Evolutionary conservation across 1,139 yeast genomes (phyloP).

Genomic region (Kluyveromyces marxianus): DNA sequence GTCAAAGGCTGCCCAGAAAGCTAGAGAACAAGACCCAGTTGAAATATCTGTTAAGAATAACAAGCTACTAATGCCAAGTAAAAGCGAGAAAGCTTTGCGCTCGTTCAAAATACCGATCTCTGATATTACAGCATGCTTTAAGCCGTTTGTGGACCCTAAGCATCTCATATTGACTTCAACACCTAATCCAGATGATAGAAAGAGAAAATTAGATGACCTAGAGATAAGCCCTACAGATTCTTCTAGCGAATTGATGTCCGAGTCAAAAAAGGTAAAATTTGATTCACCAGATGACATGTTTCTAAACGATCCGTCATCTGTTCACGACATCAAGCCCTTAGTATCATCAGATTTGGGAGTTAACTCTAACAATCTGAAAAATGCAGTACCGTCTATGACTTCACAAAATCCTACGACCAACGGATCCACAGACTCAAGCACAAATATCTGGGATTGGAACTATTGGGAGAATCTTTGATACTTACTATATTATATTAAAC

Average conservation of each 20-base stretch:
- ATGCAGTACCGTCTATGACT: neutral
- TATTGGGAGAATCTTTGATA: conserved; percentile 20
- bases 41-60: conserved; percentile 19
- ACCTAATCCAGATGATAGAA: conserved; percentile 12
- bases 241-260: conserved; percentile 24
- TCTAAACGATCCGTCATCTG: conserved; percentile 12
- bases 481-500: neutral
- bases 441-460: conserved; percentile 29
- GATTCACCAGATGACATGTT: conserved; percentile 31
- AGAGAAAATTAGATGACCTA: conserved; percentile 24
- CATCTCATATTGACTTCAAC: conserved; percentile 11
- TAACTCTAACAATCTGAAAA: neutral
- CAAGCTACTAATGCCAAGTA: conserved; percentile 26
- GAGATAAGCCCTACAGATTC: conserved; percentile 26
- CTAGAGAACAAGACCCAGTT: conserved; percentile 28
- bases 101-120: conserved; percentile 12
- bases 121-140: conserved; percentile 18
- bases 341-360: conserved; percentile 4
- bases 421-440: conserved; percentile 11
- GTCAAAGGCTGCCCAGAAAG: conserved; percentile 33
- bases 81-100: conserved; percentile 13
- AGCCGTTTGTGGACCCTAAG: conserved; percentile 15
- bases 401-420: neutral
- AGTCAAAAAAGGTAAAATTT: conserved; percentile 28
- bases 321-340: conserved; percentile 2